A percentile compares a stretch with the other conserved stretches of the same genome.
Evolutionary conservation across 257 asterid species (phyloP).

Genomic region (Primulina eburnea): DNA sequence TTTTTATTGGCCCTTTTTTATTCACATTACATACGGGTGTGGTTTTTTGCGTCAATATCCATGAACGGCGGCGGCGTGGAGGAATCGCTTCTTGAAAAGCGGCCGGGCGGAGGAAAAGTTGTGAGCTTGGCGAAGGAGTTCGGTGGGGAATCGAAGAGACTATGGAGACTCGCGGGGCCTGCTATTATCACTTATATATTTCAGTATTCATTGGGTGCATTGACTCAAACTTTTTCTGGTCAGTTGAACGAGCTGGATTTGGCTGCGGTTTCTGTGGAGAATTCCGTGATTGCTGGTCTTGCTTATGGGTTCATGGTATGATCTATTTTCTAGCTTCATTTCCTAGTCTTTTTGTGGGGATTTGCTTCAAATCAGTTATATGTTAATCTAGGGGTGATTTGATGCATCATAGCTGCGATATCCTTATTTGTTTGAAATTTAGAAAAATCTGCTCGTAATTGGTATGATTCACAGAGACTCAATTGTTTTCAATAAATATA

Average conservation of each 20-base stretch:
- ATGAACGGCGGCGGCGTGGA: constrained; percentile 19
- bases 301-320: constrained; percentile 76
- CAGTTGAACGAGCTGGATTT: constrained; percentile 65
- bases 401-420: no score
- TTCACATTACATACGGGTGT: not conserved
- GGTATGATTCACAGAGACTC: no score
- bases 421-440: no score
- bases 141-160: constrained; percentile 51
- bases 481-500: no score
- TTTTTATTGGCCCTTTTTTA: not conserved
- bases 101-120: not conserved
- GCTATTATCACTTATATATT: constrained; percentile 61
- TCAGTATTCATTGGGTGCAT: constrained; percentile 74
- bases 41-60: not conserved
- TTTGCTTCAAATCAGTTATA: not conserved
- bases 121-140: constrained; percentile 30
- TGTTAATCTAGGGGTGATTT: not conserved
- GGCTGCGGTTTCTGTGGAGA: constrained; percentile 85
- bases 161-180: constrained; percentile 75
- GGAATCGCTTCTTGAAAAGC: constrained; percentile 35
- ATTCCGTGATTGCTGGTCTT: constrained; percentile 74
- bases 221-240: constrained; percentile 66
- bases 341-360: not conserved
- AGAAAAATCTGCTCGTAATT: no score
- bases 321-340: not conserved